phyloP scores from a whole-genome alignment of 345 rosid genomes.

The Acer negundo region DNA sequence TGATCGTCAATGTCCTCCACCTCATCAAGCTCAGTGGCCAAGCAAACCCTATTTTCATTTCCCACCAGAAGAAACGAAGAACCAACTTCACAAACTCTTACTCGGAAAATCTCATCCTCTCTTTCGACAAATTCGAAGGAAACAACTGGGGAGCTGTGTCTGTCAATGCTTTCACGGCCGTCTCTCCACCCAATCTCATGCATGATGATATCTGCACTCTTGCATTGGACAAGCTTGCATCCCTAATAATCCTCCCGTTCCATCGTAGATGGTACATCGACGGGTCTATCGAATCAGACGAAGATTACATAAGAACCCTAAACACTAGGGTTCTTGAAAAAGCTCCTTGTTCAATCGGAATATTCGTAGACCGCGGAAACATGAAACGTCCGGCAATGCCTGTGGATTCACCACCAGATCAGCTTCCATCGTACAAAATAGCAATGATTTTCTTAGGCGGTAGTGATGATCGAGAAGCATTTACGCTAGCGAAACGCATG shows the following conservation, averaged over 20 bases:
- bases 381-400: slow-evolving; percentile 11
- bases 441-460: slow-evolving; percentile 62
- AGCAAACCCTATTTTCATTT: slow-evolving; percentile 47
- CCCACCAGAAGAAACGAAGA: slow-evolving; percentile 43
- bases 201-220: slow-evolving; percentile 59
- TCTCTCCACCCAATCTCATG: slow-evolving; percentile 46
- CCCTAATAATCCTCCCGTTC: slow-evolving; percentile 59
- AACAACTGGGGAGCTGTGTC: slow-evolving; percentile 8
- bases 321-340: slow-evolving; percentile 46
- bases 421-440: neutral
- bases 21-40: slow-evolving; percentile 54
- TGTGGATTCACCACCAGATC: neutral
- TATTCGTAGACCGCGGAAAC: slow-evolving; percentile 37
- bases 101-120: slow-evolving; percentile 43
- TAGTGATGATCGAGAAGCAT: slow-evolving; percentile 60
- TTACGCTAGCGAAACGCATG: slow-evolving; percentile 52
- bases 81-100: slow-evolving; percentile 12
- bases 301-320: slow-evolving; percentile 26
- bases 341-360: slow-evolving; percentile 69
- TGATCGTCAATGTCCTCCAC: slow-evolving; percentile 49
- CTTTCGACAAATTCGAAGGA: slow-evolving; percentile 22
- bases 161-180: slow-evolving; percentile 26
- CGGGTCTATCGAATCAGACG: slow-evolving; percentile 36
- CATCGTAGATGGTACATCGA: slow-evolving; percentile 50
- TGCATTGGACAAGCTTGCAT: slow-evolving; percentile 46